A percentile compares a stretch with the other conserved stretches of the same genome.
These are phyloP conservation scores for Trichophyton benhamiae DNA, from an alignment of 2,329 filamentous ascomycete genomes.

Conservation along the genomic window DNA sequence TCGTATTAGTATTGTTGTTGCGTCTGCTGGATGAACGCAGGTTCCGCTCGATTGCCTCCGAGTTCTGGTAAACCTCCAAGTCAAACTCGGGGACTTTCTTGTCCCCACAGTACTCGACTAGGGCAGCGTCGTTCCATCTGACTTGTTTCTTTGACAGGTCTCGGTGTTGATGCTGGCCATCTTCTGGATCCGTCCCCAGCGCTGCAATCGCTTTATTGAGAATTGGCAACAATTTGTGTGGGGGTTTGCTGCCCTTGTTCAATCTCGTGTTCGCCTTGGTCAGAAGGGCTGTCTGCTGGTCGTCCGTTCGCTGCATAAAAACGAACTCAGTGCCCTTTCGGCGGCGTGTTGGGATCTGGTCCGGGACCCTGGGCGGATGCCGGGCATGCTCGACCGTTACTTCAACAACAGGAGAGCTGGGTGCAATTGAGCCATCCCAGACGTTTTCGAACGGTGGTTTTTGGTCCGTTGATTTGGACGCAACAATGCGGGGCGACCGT, in stretches of 20 bases:
- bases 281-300: constrained; percentile 30
- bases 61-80: constrained; percentile 10
- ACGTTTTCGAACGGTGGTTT: not conserved
- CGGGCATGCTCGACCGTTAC: constrained; percentile 9
- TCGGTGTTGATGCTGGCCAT: constrained; percentile 11
- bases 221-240: constrained; percentile 18
- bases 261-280: constrained; percentile 33
- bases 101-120: constrained; percentile 6
- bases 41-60: constrained; percentile 9
- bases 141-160: constrained; percentile 14
- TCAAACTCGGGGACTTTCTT: constrained; percentile 16
- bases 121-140: not conserved
- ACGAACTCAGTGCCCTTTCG: constrained; percentile 36
- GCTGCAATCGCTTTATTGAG: constrained; percentile 8
- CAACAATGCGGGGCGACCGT: not conserved
- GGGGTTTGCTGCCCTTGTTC: constrained; percentile 29
- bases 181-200: constrained; percentile 8
- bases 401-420: not conserved
- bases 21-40: constrained; percentile 17
- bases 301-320: constrained; percentile 31
- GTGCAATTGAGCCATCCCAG: not conserved
- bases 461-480: not conserved
- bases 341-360: constrained; percentile 32
- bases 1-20: constrained; percentile 13
- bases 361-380: constrained; percentile 22